Base-by-base conservation (phyloP, 225 moss, liverwort and hornwort species). In the Ulota crispa region DNA sequence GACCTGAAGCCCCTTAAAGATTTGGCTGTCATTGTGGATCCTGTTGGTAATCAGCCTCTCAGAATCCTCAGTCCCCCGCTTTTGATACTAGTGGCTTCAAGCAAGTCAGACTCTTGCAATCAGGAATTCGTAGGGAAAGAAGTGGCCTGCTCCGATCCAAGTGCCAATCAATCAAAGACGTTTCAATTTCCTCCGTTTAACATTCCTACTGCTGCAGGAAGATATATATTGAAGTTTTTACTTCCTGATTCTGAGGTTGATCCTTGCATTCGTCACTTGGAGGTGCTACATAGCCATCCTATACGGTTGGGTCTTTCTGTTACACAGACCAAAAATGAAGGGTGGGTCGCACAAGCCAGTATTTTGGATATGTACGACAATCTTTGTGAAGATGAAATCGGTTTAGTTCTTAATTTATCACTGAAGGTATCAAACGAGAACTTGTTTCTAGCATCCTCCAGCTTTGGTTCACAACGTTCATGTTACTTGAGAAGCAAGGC, bases 121-220 rank as follows among this genome's bases (percentile, higher is more conserved):
- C 82, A 67, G 67, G 76, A 86, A 37, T 80, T 80, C 14, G 53
- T 80, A 15, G 80, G 83, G 63, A 79, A 83, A 61, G 87, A 74
- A 28, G 55, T 74, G 55, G 54, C 54, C 13, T 34, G 55, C 28
- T 26, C 63, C 30, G 63, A 69, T 39, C 73, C 41, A 78, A n/a
- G 61, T 26, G 3, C 78, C 43, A 14, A 2, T 8, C 72, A 37
- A 57, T 82, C 87, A 70, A 56, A 63, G 68, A 34, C 7, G 0
- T 87, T 82, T 68, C 57, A 62, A 11, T 87, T 84, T 72, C 74
- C 69, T 68, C 85, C 83, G 24, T 79, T 89, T 1, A 69, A 37
- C 70, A 86, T 81, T 4, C 94, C 94, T 19, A 77, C 76, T 34
- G n/a, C 73, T 31, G 88, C 88, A 82, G 94, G 94, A 39, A 75